Base-by-base conservation (phyloP, 371 early-diverging fungal species). In the Mortierella sp. region DNA sequence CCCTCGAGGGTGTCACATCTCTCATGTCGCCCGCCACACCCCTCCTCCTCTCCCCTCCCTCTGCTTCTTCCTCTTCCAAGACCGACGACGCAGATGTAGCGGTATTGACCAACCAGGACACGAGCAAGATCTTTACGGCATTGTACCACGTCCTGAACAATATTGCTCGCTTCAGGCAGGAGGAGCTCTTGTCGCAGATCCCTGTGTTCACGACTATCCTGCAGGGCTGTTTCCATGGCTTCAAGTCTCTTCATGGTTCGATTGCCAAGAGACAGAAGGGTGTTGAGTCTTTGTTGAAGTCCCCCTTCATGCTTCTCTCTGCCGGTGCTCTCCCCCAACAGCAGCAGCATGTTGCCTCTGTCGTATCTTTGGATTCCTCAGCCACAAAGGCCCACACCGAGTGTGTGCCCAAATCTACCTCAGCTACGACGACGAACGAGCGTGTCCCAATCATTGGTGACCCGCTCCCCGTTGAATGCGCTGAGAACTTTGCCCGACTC, bases 171-270 rank as follows among this genome's bases (percentile, higher is more conserved):
- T 88, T 89, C 71, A 90, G 90, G 44, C 91, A 91, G 60, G 90
- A 91, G 28, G 88, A 88, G 31, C 78, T 92, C 26, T 84, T 89
- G 26, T 88, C 90, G 24, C 75, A 89, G 68, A 87, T 93, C 57
- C 89, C 92, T 19, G 87, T 91, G 0, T 90, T 90, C 71, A 87
- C 89, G 26, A 88, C 90, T 0, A 84, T 92, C 57, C 55, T 91
- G 24, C 92, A 93, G 77, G 81, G 91, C 1, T 70, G 91, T 31
- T 73, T 92, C 21, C 92, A 91, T 68, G 92, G 93, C 75, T 93
- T 93, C 88, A 91, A 89, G 75, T 91, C 93, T 0, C 72, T 90
- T n/a, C 90, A 92, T 83, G 88, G 89, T 2, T 90, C 90, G 21
- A 82, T 92, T 26, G 89, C 90, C 8, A 88, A 84, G 50, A 77